Evolutionary conservation across 2,329 filamentous ascomycete species (phyloP), one percentile per base, ranked within the genome.

Genomic region (Cyphellophora europaea): DNA sequence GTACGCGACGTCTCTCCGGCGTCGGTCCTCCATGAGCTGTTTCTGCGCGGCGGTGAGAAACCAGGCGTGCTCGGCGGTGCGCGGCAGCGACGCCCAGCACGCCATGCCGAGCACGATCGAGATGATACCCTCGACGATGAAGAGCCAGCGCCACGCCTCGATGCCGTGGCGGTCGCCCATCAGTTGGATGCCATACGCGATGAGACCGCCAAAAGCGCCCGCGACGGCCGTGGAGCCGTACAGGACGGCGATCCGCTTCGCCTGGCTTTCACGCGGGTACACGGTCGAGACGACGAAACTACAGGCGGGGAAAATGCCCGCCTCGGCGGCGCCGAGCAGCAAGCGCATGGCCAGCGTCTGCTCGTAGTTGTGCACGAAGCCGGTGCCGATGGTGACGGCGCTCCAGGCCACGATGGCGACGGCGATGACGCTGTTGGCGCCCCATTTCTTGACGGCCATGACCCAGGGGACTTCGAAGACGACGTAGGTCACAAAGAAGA

Each of bases 141-240:
- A 53, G 4, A 53, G 43, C 51, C 51, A 53, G 35, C 42, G 36
- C 51, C 37, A 40, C 6, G 14, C 27, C 5, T 5, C 5, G 11
- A 37, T 13, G 14, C 37, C 37, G 13, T 32, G 12, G 12, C 23
- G 18, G 14, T 17, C 23, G 6, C 25, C 33, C 33, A 35, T 35
- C 5, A 14, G n/a, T n/a, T 30, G 33, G 13, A 35, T 30, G 10
- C n/a, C 23, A 14, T 30, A 35, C 12, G 33, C 33, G 11, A 79
- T 58, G 6, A 79, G 60, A 12, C 74, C 65, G 0, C 59, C 63
- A 41, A 69, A 67, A 3, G 62, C 64, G 4, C 64, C 64, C 1
- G 43, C 47, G 2, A 53, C 36, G 3, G 49, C 44, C 11, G 45
- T 43, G 5, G 50, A 42, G 27, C 42, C 45, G 36, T 49, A 52